Evolutionary conservation across 257 asterid genomes (phyloP).

Genomic region (Solanum medicagineum): DNA sequence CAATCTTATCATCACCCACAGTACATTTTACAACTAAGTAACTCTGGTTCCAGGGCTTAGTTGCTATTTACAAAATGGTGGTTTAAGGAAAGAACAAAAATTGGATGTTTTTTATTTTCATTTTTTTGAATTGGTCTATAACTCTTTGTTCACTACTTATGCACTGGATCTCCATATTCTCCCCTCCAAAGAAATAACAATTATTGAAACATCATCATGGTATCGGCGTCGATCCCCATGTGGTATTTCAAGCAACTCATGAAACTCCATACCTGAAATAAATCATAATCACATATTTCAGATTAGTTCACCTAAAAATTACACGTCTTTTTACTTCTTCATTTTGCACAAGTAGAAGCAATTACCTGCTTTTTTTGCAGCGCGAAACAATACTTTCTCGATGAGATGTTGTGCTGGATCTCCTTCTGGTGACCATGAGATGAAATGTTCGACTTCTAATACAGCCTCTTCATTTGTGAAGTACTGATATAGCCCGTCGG

Average conservation of each 20-base stretch:
- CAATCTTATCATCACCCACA: slow-evolving; percentile 8
- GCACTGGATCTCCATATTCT: slow-evolving; percentile 96
- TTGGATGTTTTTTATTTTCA: slow-evolving; percentile 4
- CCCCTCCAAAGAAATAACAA: slow-evolving; percentile 93
- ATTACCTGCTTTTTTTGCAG: slow-evolving; percentile 85
- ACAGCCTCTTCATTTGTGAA: slow-evolving; percentile 96
- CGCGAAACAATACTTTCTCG: slow-evolving; percentile 79
- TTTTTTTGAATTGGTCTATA: slow-evolving; percentile 4
- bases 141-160: slow-evolving; percentile 20
- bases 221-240: slow-evolving; percentile 93
- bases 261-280: slow-evolving; percentile 80
- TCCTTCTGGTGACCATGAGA: slow-evolving; percentile 89
- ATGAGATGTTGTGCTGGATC: slow-evolving; percentile 97
- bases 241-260: slow-evolving; percentile 83
- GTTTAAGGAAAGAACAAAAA: slow-evolving; percentile 25
- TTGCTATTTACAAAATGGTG: slow-evolving; percentile 16
- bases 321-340: background rate
- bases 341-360: background rate
- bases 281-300: background rate
- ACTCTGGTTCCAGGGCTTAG: slow-evolving; percentile 26
- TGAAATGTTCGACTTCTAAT: slow-evolving; percentile 69
- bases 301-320: background rate
- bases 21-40: slow-evolving; percentile 21
- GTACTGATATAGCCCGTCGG: slow-evolving; percentile 91
- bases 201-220: slow-evolving; percentile 94